Conservation (phyloP, 805 yeast genomes). For the Priceomyces medius region DNA sequence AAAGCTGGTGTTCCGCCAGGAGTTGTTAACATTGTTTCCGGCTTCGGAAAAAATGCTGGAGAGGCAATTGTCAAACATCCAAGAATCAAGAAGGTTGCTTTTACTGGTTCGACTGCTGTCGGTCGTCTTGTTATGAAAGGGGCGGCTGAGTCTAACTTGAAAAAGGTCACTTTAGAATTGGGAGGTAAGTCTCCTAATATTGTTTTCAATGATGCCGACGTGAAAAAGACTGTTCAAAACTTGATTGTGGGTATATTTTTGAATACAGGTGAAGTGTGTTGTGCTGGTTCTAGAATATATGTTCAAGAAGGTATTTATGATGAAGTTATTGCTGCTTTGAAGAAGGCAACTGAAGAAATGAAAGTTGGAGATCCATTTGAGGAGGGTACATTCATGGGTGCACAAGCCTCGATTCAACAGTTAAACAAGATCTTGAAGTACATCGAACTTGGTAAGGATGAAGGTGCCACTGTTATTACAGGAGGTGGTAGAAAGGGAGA, state of each 20-base stretch:
- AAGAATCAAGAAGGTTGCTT: slow-evolving; percentile 84
- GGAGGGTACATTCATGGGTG: slow-evolving; percentile 79
- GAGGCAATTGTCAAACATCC: slow-evolving; percentile 75
- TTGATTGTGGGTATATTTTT: slow-evolving; percentile 81
- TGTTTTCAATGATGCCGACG: slow-evolving; percentile 81
- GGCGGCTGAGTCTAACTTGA: slow-evolving; percentile 77
- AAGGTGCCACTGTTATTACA: slow-evolving; percentile 78
- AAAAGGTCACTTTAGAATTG: slow-evolving; percentile 89
- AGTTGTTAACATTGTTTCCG: slow-evolving; percentile 83
- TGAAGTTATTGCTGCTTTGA: slow-evolving; percentile 62
- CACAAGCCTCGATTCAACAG: slow-evolving; percentile 84
- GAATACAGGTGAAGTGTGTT: slow-evolving; percentile 95
- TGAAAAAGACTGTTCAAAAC: slow-evolving; percentile 72
- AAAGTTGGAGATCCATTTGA: slow-evolving; percentile 86
- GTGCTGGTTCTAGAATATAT: slow-evolving; percentile 90
- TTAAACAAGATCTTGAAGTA: slow-evolving; percentile 73
- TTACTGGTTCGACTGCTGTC: slow-evolving; percentile 91
- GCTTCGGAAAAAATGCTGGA: slow-evolving; percentile 85
- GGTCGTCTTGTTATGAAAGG: slow-evolving; percentile 80
- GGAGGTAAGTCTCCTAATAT: slow-evolving; percentile 97
- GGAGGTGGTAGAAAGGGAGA: slow-evolving; percentile 79
- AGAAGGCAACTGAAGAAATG: slow-evolving; percentile 51
- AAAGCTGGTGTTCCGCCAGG: slow-evolving; percentile 93
- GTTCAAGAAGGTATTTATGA: slow-evolving; percentile 86
- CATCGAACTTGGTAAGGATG: slow-evolving; percentile 72